Conservation (phyloP, 140 eudicot genomes). For the Cichorium intybus region DNA sequence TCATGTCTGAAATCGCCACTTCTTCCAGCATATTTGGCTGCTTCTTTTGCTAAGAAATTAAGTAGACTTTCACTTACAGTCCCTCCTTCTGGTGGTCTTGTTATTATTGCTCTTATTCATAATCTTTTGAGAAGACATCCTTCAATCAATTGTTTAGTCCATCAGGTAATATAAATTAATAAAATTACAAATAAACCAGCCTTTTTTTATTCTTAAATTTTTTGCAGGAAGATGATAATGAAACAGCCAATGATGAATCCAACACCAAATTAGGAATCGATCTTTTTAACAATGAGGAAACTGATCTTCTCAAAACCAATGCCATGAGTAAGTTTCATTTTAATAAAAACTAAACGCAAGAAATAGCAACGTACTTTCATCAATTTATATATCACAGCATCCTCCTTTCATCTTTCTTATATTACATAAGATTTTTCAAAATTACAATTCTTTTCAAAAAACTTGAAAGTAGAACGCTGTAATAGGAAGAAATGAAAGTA, state of each 20-base stretch:
- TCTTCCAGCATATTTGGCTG: constrained; percentile 91
- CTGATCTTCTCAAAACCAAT: constrained; percentile 57
- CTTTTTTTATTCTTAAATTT: not conserved
- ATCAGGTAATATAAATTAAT: constrained; percentile 57
- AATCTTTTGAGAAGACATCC: constrained; percentile 91
- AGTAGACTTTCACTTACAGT: constrained; percentile 73
- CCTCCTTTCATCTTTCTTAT: not conserved
- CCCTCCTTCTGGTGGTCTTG: constrained; percentile 87
- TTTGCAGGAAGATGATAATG: constrained; percentile 49
- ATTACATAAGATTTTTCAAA: too few species aligned
- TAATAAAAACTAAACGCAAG: not conserved
- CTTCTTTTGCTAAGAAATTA: constrained; percentile 85
- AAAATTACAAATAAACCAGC: too few species aligned
- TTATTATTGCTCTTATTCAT: constrained; percentile 75
- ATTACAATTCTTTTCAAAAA: too few species aligned
- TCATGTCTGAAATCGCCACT: constrained; percentile 92
- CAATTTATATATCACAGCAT: not conserved
- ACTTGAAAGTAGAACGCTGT: too few species aligned
- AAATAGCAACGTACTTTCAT: not conserved
- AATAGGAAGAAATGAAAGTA: too few species aligned
- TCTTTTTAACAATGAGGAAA: constrained; percentile 67
- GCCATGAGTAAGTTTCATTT: constrained; percentile 67
- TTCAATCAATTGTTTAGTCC: constrained; percentile 83
- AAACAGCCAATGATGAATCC: constrained; percentile 24
- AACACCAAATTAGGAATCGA: constrained; percentile 56